Base-by-base conservation (phyloP, 2,329 filamentous ascomycete species). In the Esteya vermicola region DNA sequence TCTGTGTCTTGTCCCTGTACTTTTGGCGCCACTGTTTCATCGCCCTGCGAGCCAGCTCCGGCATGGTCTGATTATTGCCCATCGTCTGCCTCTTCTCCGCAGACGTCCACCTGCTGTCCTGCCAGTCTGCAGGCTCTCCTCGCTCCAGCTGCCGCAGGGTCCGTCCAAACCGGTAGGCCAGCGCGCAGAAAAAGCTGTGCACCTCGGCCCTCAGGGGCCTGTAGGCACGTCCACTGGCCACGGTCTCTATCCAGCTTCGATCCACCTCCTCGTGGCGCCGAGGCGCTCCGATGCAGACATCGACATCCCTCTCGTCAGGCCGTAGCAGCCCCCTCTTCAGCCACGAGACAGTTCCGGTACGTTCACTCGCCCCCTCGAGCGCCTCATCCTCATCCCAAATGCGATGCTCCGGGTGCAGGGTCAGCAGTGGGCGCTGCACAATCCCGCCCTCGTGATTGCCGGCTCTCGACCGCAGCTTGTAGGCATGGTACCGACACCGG, bases 321-420 rank as follows among this genome's bases (percentile, higher is more conserved):
- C 3, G 9, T 13, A 1, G 22, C 18, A 2, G n/a, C 9, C 2
- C 9, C 6, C 37, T 35, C 6, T 10, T 4, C 23, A 41, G 26
- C 43, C 43, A 43, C 25, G 37, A 31, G n/a, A n/a, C n/a, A n/a
- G n/a, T n/a, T n/a, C n/a, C n/a, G n/a, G n/a, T n/a, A n/a, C n/a
- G n/a, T n/a, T n/a, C n/a, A n/a, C n/a, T n/a, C n/a, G n/a, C n/a
- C n/a, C n/a, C n/a, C n/a, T n/a, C n/a, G n/a, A n/a, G n/a, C 16
- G 26, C 33, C 26, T 23, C 34, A 16, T 18, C n/a, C 4, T 35
- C 23, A 20, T 27, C 31, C 20, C 42, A 39, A 8, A 47, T 30
- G 25, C 45, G 53, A 32, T 57, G 44, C 41, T 61, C 58, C 1
- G 58, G 57, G 41, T 55, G 53, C 43, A 51, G 48, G 7, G 51